Conservation (phyloP, 2,329 filamentous ascomycete species). For the Cordyceps fumosorosea region DNA sequence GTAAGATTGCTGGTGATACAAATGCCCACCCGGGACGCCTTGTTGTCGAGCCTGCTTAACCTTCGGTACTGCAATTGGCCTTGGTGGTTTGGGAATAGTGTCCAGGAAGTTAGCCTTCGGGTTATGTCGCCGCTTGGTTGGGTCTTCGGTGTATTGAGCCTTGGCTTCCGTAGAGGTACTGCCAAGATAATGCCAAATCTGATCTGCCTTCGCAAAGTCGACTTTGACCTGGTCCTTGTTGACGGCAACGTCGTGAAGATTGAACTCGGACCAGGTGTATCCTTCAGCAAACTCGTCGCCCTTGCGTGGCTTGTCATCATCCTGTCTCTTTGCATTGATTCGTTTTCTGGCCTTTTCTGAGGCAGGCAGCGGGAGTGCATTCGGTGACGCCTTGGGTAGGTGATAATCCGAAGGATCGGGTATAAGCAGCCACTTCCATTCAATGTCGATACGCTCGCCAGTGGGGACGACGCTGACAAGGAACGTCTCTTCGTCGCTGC, state of each 20-base stretch:
- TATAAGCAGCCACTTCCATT: slow-evolving; percentile 79
- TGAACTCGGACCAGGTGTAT: slow-evolving; percentile 75
- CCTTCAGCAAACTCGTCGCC: slow-evolving; percentile 62
- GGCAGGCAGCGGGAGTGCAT: slow-evolving; percentile 63
- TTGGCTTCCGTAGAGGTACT: slow-evolving; percentile 82
- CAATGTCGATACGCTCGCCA: slow-evolving; percentile 69
- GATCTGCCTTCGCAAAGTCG: slow-evolving; percentile 64
- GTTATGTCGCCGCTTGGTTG: slow-evolving; percentile 52
- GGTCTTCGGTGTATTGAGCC: slow-evolving; percentile 84
- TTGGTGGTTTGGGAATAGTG: slow-evolving; percentile 51
- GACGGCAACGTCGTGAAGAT: slow-evolving; percentile 49
- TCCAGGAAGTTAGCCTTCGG: slow-evolving; percentile 66
- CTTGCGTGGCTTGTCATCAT: slow-evolving; percentile 56
- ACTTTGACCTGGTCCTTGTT: slow-evolving; percentile 61
- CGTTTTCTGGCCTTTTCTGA: slow-evolving; percentile 57
- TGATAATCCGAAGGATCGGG: slow-evolving; percentile 63
- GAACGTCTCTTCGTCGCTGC: slow-evolving; percentile 65
- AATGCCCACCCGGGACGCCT: slow-evolving; percentile 24
- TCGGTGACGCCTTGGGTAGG: slow-evolving; percentile 66
- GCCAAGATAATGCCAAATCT: slow-evolving; percentile 85
- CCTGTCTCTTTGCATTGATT: slow-evolving; percentile 58
- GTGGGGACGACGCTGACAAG: slow-evolving; percentile 79
- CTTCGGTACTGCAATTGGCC: slow-evolving; percentile 26
- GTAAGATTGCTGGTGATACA: slow-evolving; percentile 10
- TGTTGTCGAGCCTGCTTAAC: slow-evolving; percentile 22